Percentiles rank a stretch among this genome's conserved stretches.
phyloP scores from a whole-genome alignment of 2,329 filamentous ascomycete genomes.

The Fusarium sp. region DNA sequence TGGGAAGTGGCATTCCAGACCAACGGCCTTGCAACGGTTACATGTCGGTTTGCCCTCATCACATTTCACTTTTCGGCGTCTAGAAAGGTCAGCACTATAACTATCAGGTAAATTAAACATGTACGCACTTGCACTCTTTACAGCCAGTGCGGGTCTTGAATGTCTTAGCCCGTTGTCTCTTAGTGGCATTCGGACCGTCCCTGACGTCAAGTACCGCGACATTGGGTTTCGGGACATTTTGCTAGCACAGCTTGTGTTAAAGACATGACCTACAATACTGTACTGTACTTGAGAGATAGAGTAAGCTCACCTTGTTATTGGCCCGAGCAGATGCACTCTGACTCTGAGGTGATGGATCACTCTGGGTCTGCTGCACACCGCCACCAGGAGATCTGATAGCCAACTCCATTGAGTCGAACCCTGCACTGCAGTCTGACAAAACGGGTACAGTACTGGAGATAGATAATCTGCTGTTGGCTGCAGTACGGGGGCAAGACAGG shows the following conservation, averaged over 20 bases:
- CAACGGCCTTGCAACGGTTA: conserved; percentile 24
- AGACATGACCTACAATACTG: background rate
- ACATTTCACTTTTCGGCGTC: conserved; percentile 43
- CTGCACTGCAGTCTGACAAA: conserved; percentile 4
- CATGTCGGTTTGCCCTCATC: conserved; percentile 40
- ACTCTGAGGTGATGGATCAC: background rate
- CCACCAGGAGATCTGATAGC: conserved; percentile 7
- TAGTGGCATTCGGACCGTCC: conserved; percentile 12
- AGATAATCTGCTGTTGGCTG: background rate
- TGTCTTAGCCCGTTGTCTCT: conserved; percentile 26
- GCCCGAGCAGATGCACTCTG: background rate
- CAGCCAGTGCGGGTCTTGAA: conserved; percentile 40
- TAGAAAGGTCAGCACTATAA: conserved; percentile 5
- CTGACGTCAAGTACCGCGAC: conserved; percentile 28
- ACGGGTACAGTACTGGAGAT: background rate
- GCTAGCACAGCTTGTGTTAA: conserved; percentile 2
- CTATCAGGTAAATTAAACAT: background rate
- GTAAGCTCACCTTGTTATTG: background rate
- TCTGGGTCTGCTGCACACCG: background rate
- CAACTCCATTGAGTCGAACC: background rate
- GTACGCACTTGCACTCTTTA: conserved; percentile 41
- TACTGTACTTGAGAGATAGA: background rate
- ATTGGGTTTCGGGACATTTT: conserved; percentile 20
- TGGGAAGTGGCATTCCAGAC: conserved; percentile 27
- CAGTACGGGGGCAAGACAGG: background rate